These are phyloP conservation scores for Claviceps sp. DNA, from an alignment of 2,329 filamentous ascomycete species.

Conservation along the genomic window DNA sequence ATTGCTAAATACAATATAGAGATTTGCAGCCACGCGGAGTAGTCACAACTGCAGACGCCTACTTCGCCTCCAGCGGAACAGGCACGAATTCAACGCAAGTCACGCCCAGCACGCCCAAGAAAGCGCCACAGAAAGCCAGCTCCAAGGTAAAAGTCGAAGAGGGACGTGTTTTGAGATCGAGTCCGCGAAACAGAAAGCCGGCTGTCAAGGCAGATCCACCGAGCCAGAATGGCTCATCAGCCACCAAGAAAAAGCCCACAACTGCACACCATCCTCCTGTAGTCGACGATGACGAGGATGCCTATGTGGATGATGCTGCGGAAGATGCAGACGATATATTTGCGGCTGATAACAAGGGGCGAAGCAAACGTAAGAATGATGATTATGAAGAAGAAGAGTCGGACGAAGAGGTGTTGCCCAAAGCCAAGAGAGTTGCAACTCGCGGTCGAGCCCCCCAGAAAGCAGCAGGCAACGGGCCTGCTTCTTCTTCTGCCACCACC, in stretches of 20 bases:
- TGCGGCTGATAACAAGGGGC: slow-evolving; percentile 53
- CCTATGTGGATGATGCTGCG: slow-evolving; percentile 53
- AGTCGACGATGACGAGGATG: slow-evolving; percentile 35
- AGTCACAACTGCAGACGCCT: slow-evolving; percentile 41
- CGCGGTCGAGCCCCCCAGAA: slow-evolving; percentile 19
- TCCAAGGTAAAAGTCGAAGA: slow-evolving; percentile 24
- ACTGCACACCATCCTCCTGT: slow-evolving; percentile 27
- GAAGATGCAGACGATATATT: slow-evolving; percentile 71
- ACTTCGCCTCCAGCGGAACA: slow-evolving; percentile 37
- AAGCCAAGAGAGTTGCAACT: slow-evolving; percentile 43
- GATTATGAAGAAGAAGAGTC: slow-evolving; percentile 62
- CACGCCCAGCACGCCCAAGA: slow-evolving; percentile 15
- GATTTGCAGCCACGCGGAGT: slow-evolving; percentile 32
- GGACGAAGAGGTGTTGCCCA: slow-evolving; percentile 53
- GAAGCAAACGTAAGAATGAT: slow-evolving; percentile 56
- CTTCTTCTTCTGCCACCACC: slow-evolving; percentile 10
- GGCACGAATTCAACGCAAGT: slow-evolving; percentile 21
- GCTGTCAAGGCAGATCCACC: slow-evolving; percentile 16
- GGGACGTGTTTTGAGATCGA: slow-evolving; percentile 35
- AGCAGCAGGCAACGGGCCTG: slow-evolving; percentile 17
- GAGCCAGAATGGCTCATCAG: slow-evolving; percentile 15
- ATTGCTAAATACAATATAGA: slow-evolving; percentile 13
- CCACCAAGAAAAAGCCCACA: slow-evolving; percentile 28
- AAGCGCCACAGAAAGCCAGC: slow-evolving; percentile 26
- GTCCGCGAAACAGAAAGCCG: slow-evolving; percentile 34